Conservation (phyloP, 2,329 filamentous ascomycete genomes). For the Ambrosiella beaveri region DNA sequence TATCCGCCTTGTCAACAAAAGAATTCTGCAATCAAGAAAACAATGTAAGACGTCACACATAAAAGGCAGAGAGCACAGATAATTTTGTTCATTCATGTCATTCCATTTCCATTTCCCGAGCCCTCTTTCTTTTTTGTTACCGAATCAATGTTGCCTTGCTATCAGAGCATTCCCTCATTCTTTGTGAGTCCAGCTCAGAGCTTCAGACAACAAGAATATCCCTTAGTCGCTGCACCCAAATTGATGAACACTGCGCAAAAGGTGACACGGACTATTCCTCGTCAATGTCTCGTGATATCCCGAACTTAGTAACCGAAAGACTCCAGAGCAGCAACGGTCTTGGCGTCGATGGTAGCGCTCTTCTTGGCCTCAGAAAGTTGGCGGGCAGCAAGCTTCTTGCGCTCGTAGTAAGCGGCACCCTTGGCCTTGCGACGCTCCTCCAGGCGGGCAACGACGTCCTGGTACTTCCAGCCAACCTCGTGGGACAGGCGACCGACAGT, state of each 20-base stretch:
- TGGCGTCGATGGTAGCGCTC: constrained; percentile 69
- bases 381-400: constrained; percentile 92
- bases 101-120: constrained; percentile 12
- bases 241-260: constrained; percentile 7
- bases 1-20: too few species aligned
- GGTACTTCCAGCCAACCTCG: constrained; percentile 99
- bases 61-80: background rate
- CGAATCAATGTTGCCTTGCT: constrained; percentile 6
- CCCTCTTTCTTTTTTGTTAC: constrained; percentile 13
- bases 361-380: constrained; percentile 87
- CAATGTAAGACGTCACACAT: background rate
- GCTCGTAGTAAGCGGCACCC: constrained; percentile 97
- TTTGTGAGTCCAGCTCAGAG: constrained; percentile 11
- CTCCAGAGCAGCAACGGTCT: constrained; percentile 78
- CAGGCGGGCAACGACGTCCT: constrained; percentile 94
- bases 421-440: constrained; percentile 99
- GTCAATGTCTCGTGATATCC: constrained; percentile 8
- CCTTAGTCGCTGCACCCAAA: constrained; percentile 3
- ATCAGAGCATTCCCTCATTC: constrained; percentile 11
- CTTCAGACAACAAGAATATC: constrained; percentile 7
- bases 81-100: constrained; percentile 9
- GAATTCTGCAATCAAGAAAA: background rate
- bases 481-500: constrained; percentile 93
- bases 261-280: constrained; percentile 5
- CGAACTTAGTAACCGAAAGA: constrained; percentile 66